Conservation (phyloP, 192 early-diverging fungal genomes). For the Chytriomyces sp. region DNA sequence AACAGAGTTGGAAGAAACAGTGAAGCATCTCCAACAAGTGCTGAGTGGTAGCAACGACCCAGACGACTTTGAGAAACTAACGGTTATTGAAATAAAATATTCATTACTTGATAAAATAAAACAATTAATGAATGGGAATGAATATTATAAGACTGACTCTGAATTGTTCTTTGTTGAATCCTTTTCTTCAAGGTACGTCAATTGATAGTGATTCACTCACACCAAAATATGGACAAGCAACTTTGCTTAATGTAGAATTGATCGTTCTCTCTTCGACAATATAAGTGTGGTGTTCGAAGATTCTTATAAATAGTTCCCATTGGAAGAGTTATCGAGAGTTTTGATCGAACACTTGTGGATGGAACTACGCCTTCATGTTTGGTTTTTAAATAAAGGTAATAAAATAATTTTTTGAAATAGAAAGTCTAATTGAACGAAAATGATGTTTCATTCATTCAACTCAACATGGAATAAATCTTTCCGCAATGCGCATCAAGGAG, state of each 20-base stretch:
- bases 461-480: slow-evolving; percentile 34
- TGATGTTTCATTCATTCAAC: background rate
- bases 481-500: slow-evolving; percentile 26
- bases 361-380: too few species aligned
- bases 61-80: slow-evolving; percentile 1
- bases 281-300: too few species aligned
- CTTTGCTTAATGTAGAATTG: too few species aligned
- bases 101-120: slow-evolving; percentile 9
- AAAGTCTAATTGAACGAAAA: background rate
- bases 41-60: background rate
- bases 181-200: too few species aligned
- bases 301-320: too few species aligned
- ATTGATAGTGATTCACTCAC: too few species aligned
- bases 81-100: slow-evolving; percentile 10
- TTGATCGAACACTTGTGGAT: too few species aligned
- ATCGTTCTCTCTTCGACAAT: too few species aligned
- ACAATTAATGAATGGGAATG: background rate
- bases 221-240: too few species aligned
- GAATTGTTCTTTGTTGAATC: background rate
- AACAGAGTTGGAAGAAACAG: background rate
- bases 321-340: too few species aligned
- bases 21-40: background rate
- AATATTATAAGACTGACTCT: background rate
- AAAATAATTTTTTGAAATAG: background rate
- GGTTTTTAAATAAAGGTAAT: too few species aligned